phyloP scores from a whole-genome alignment of 2,329 filamentous ascomycete genomes.

The Epichloe gansuensis region DNA sequence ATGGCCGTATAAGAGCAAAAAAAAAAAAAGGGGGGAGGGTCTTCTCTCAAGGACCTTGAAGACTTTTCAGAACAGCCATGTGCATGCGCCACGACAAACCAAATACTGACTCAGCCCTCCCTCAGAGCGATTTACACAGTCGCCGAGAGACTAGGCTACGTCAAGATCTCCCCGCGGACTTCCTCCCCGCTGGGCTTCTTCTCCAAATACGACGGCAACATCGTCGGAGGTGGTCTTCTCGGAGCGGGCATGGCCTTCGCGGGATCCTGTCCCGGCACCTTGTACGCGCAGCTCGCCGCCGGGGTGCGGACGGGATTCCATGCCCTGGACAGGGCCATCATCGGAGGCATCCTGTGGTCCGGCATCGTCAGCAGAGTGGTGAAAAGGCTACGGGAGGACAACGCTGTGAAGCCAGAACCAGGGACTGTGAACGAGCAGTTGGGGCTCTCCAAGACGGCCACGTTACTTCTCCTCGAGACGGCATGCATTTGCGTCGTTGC shows the following conservation, averaged over 20 bases:
- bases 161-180: slow-evolving; percentile 33
- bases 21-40: no score
- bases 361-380: slow-evolving; percentile 27
- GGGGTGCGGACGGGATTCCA: slow-evolving; percentile 39
- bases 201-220: slow-evolving; percentile 48
- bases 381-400: slow-evolving; percentile 15
- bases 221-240: slow-evolving; percentile 49
- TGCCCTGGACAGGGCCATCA: slow-evolving; percentile 39
- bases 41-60: no score
- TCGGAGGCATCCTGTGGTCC: slow-evolving; percentile 43
- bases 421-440: slow-evolving; percentile 28
- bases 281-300: slow-evolving; percentile 47
- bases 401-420: slow-evolving; percentile 14
- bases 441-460: slow-evolving; percentile 24
- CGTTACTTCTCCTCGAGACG: slow-evolving; percentile 31
- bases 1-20: no score
- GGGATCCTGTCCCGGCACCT: slow-evolving; percentile 53
- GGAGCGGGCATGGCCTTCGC: slow-evolving; percentile 56
- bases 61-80: no score
- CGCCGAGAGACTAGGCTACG: slow-evolving; percentile 30
- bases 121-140: slow-evolving; percentile 33
- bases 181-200: slow-evolving; percentile 42
- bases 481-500: slow-evolving; percentile 29
- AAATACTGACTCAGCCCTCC: not conserved
- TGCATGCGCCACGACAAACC: no score